These are phyloP conservation scores for Podila horticola DNA, from an alignment of 192 early-diverging fungal species.

Conservation along the genomic window DNA sequence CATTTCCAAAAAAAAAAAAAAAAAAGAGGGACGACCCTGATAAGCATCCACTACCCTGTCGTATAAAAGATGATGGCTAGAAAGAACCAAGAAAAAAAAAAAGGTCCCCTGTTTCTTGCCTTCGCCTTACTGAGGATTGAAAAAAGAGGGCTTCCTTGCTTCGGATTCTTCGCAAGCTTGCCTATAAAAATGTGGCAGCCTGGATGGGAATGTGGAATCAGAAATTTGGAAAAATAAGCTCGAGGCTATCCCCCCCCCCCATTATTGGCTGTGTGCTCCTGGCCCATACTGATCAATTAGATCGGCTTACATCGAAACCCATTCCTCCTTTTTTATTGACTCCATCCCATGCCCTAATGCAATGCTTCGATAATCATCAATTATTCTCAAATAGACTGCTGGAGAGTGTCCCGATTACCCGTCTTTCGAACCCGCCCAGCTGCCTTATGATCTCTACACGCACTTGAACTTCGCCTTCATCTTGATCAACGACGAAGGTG, in stretches of 20 bases:
- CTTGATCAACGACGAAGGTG: conserved; percentile 47
- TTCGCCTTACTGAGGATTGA: neutral
- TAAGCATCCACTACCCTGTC: no score
- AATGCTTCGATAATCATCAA: neutral
- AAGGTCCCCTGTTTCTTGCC: no score
- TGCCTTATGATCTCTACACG: conserved; percentile 45
- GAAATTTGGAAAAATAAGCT: neutral
- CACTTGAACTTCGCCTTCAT: conserved; percentile 48
- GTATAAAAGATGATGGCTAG: no score
- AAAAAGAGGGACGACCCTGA: no score
- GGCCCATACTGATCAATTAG: neutral
- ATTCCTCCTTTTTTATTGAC: neutral
- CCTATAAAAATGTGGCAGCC: neutral
- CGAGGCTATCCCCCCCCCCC: no score
- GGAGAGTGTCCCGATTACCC: conserved; percentile 28
- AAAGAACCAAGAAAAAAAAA: no score
- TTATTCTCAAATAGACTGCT: conserved; percentile 16
- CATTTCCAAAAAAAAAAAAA: no score
- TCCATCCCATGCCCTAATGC: neutral
- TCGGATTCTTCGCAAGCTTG: no score
- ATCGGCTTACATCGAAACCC: neutral
- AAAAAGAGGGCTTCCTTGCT: conserved; percentile 12
- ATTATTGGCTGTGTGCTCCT: neutral
- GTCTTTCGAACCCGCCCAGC: conserved; percentile 26
- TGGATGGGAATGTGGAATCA: conserved; percentile 18